These are phyloP conservation scores for Coprinopsis sp. DNA, from an alignment of 768 basidiomycete species.

Conservation along the genomic window DNA sequence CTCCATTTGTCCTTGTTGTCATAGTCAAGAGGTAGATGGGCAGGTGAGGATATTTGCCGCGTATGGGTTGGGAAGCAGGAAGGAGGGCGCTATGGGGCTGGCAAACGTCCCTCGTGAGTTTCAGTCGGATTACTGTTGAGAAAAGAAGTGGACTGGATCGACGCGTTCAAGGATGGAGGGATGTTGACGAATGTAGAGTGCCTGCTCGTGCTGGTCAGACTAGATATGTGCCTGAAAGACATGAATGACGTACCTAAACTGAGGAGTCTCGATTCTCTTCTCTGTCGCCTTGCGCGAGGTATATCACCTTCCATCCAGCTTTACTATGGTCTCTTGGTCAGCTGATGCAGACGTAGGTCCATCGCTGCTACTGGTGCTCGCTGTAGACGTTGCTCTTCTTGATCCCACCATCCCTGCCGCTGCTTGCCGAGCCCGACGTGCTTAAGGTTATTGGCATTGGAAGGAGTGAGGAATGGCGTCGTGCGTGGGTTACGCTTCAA, in stretches of 20 bases:
- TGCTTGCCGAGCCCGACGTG: conserved; percentile 54
- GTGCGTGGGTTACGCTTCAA: too few species aligned
- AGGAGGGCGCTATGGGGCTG: conserved; percentile 35
- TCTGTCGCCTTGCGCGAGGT: conserved; percentile 91
- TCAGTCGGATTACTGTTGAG: conserved; percentile 16
- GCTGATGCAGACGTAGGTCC: conserved; percentile 4
- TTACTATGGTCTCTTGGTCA: conserved; percentile 53
- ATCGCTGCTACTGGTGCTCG: conserved; percentile 12
- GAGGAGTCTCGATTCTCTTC: conserved; percentile 84
- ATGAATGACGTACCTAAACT: conserved; percentile 72
- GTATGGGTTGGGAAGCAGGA: conserved; percentile 40
- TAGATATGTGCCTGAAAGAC: too few species aligned
- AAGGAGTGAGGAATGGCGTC: neutral
- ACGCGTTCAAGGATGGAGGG: conserved; percentile 57
- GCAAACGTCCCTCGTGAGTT: conserved; percentile 16
- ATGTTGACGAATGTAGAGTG: conserved; percentile 69
- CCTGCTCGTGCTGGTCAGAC: too few species aligned
- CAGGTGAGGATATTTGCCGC: conserved; percentile 64
- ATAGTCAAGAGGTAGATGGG: conserved; percentile 83
- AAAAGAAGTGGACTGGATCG: conserved; percentile 56
- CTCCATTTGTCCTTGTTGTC: conserved; percentile 71
- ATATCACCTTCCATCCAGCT: conserved; percentile 70
- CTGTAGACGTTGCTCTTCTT: conserved; percentile 70
- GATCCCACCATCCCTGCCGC: conserved; percentile 69
- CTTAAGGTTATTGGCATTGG: conserved; percentile 42